Percentiles rank a stretch among this genome's conserved stretches.
Evolutionary conservation across 1,139 yeast genomes (phyloP).

Genomic region (Yarrowia galli): DNA sequence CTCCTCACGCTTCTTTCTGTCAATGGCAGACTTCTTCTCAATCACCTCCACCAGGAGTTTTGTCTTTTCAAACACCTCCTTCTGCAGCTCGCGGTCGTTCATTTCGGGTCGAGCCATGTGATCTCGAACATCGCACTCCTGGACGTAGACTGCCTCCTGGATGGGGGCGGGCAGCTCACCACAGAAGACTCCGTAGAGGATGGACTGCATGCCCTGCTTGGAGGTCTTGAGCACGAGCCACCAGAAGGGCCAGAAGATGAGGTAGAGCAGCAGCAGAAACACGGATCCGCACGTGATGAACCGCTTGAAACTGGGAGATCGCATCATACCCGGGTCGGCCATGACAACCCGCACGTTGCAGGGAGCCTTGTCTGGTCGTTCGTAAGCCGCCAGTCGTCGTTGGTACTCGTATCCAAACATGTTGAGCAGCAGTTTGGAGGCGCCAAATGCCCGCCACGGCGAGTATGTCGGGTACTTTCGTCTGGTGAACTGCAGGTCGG

Average conservation of each 20-base stretch:
- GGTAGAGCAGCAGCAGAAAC: conserved; percentile 69
- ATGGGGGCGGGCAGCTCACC: conserved; percentile 66
- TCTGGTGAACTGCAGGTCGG: conserved; percentile 71
- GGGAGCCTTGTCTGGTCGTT: conserved; percentile 71
- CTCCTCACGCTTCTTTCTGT: conserved; percentile 44
- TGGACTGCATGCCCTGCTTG: conserved; percentile 78
- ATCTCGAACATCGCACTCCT: conserved; percentile 69
- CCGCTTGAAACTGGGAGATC: conserved; percentile 85
- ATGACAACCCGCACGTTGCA: conserved; percentile 72
- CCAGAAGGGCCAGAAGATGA: conserved; percentile 78
- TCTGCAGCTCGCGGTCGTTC: conserved; percentile 66
- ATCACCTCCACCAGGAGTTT: conserved; percentile 61
- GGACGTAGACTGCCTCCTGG: conserved; percentile 71
- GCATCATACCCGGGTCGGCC: conserved; percentile 91
- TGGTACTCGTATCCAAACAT: conserved; percentile 81
- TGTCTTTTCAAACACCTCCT: conserved; percentile 67
- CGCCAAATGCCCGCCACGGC: conserved; percentile 83
- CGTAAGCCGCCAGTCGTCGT: conserved; percentile 61
- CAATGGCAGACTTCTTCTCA: conserved; percentile 74
- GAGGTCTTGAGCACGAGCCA: conserved; percentile 81
- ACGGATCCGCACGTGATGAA: conserved; percentile 78
- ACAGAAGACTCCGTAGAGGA: conserved; percentile 71
- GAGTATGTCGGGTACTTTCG: conserved; percentile 64
- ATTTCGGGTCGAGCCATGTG: conserved; percentile 69
- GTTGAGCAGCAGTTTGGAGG: conserved; percentile 77